Evolutionary conservation across 495 filamentous ascomycete species (phyloP).

Genomic region (Neurospora sp.): DNA sequence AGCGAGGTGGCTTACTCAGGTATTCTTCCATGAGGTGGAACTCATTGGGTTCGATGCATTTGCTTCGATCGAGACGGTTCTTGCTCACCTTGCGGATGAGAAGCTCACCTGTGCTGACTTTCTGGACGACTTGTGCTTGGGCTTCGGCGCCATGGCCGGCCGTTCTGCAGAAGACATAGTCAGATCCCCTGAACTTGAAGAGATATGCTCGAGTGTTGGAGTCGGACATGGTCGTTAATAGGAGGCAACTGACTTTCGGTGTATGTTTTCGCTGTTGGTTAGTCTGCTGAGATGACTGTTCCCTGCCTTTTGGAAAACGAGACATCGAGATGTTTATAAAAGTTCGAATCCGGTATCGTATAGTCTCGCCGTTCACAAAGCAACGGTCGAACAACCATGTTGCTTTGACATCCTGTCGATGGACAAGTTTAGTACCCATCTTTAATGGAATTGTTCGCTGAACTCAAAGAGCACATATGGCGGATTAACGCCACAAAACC

Average conservation of each 20-base stretch:
- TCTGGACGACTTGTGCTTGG: not conserved
- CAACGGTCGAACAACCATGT: not conserved
- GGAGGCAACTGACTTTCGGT: not conserved
- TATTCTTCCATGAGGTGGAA: not conserved
- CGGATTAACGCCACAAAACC: not conserved
- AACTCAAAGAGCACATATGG: not conserved
- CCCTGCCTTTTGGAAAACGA: not conserved
- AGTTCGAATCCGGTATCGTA: not conserved
- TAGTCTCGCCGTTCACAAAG: not conserved
- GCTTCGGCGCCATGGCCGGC: not conserved
- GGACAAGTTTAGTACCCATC: not conserved
- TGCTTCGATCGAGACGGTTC: not conserved
- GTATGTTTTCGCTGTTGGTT: not conserved
- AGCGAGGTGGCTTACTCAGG: not conserved
- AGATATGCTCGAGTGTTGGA: not conserved
- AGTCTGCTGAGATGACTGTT: not conserved
- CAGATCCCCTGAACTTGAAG: not conserved
- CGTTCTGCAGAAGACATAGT: not conserved
- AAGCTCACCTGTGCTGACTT: not conserved
- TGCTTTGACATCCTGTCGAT: not conserved
- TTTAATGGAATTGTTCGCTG: not conserved
- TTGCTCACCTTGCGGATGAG: conserved; percentile 3
- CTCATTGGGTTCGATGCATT: not conserved
- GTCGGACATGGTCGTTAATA: not conserved
- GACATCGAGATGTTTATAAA: not conserved